A percentile compares a stretch with the other conserved stretches of the same genome.
phyloP scores from a whole-genome alignment of 305 asterid species.

The Fraxinus paxiana region DNA sequence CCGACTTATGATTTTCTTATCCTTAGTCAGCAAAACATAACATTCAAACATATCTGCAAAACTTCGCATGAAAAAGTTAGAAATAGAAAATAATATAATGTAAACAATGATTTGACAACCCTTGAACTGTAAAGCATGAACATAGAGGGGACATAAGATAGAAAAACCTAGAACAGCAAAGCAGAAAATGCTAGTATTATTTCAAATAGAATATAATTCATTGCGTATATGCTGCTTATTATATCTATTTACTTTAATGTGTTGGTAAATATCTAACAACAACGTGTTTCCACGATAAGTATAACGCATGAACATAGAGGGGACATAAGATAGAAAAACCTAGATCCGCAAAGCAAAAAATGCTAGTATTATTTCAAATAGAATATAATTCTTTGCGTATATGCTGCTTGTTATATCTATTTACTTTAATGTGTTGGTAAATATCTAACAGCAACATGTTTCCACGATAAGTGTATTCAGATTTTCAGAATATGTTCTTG shows the following conservation, averaged over 20 bases:
- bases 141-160: conserved; percentile 14
- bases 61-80: conserved; percentile 17
- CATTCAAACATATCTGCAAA: conserved; percentile 39
- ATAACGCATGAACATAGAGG: no score
- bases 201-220: not conserved
- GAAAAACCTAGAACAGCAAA: not conserved
- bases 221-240: not conserved
- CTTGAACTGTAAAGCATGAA: conserved; percentile 6
- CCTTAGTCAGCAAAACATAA: conserved; percentile 46
- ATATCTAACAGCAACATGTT: not conserved
- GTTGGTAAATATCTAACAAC: not conserved
- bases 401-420: not conserved
- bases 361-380: not conserved
- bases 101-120: conserved; percentile 3
- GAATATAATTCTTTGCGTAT: not conserved
- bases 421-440: not conserved
- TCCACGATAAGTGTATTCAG: not conserved
- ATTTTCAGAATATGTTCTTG: not conserved
- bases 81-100: conserved; percentile 7
- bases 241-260: not conserved
- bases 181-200: not conserved
- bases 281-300: not conserved
- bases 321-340: not conserved
- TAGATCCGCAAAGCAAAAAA: not conserved
- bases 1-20: conserved; percentile 42